Evolutionary conservation across 2,329 filamentous ascomycete species (phyloP).

Genomic region (Diaporthe batatas): DNA sequence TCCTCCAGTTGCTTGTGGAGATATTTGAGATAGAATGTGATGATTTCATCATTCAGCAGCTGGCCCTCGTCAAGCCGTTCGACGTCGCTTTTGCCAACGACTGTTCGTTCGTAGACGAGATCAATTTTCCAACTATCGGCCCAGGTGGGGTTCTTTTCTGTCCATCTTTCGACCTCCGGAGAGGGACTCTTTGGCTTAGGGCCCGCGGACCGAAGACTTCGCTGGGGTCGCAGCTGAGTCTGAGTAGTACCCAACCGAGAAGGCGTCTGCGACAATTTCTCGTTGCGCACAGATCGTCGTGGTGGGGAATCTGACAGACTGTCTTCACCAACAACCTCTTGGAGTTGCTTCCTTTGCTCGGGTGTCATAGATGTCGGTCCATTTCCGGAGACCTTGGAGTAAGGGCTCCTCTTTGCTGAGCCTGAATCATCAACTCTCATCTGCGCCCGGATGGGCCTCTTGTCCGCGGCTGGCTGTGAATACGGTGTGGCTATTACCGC

Average conservation of each 20-base stretch:
- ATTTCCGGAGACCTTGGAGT: neutral
- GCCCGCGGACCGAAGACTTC: constrained; percentile 38
- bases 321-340: constrained; percentile 22
- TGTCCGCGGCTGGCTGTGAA: neutral
- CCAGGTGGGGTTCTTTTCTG: constrained; percentile 65
- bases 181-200: constrained; percentile 34
- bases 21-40: constrained; percentile 87
- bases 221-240: constrained; percentile 41
- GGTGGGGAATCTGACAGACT: constrained; percentile 1
- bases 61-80: constrained; percentile 83
- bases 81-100: constrained; percentile 80
- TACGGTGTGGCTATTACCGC: neutral
- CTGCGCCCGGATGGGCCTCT: constrained; percentile 23
- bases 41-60: constrained; percentile 92
- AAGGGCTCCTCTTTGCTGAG: neutral
- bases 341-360: constrained; percentile 16
- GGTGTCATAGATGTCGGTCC: constrained; percentile 14
- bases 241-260: neutral
- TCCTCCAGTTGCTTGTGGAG: constrained; percentile 72
- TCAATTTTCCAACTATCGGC: constrained; percentile 66
- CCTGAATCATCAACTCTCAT: constrained; percentile 24
- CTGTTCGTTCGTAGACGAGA: constrained; percentile 75
- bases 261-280: neutral
- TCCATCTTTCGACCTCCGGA: constrained; percentile 60
- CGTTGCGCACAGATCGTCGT: neutral